Conservation (phyloP, 306 rosid species). For the Vigna angularis region DNA sequence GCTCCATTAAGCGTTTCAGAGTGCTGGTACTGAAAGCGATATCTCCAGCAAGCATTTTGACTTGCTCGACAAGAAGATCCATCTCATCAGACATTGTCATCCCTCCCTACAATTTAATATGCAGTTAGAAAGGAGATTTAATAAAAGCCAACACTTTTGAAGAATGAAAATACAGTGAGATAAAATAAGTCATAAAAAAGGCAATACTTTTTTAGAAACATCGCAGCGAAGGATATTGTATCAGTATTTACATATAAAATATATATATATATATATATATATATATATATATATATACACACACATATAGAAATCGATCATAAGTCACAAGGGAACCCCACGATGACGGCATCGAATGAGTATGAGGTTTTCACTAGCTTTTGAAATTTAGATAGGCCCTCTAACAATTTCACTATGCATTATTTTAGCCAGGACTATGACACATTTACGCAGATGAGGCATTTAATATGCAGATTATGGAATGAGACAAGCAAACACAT, state of each 20-base stretch:
- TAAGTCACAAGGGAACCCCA: not conserved
- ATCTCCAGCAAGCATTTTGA: slow-evolving; percentile 98
- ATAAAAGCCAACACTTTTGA: slow-evolving; percentile 16
- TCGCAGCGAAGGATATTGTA: not conserved
- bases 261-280: not conserved
- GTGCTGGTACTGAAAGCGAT: slow-evolving; percentile 96
- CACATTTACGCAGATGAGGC: slow-evolving; percentile 15
- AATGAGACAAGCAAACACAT: slow-evolving; percentile 26
- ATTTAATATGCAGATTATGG: slow-evolving; percentile 37
- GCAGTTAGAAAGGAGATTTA: slow-evolving; percentile 37
- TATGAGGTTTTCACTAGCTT: not conserved
- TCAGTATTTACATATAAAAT: not conserved
- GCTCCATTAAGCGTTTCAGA: slow-evolving; percentile 93
- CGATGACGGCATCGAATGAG: not conserved
- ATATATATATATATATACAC: not conserved
- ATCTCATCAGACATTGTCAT: slow-evolving; percentile 90
- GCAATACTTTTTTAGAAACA: slow-evolving; percentile 16
- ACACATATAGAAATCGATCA: not conserved
- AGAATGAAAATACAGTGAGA: slow-evolving; percentile 7
- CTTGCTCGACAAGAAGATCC: slow-evolving; percentile 98
- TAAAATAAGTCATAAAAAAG: slow-evolving; percentile 4
- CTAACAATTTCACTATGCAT: slow-evolving; percentile 1
- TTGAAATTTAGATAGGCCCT: not conserved
- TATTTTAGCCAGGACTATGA: slow-evolving; percentile 28
- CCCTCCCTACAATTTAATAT: slow-evolving; percentile 72